Base-by-base conservation (phyloP, 2,329 filamentous ascomycete species). In the Ophiocordyceps sinensis region DNA sequence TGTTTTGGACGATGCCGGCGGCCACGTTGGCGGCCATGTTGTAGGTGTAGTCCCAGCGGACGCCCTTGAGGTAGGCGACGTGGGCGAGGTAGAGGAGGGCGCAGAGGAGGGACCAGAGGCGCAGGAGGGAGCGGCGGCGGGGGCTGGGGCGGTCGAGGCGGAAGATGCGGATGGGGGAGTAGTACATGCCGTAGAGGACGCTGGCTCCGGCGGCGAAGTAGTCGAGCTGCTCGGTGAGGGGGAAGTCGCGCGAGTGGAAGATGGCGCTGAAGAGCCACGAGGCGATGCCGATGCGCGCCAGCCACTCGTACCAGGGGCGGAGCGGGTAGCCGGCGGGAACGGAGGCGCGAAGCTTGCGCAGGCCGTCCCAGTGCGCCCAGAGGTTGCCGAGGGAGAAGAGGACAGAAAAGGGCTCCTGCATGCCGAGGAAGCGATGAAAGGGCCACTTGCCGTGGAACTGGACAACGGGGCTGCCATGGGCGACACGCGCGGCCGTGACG, bases 371-470 rank as follows among this genome's bases (percentile, higher is more conserved):
- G 66, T 98, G 91, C 13, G 88, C 89, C 50, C 81, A 73, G 54
- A 91, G 81, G 70, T 98, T 98, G 55, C 93, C 75, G 40, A 94
- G 70, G 49, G 85, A 94, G 71, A 95, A 98, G 55, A 95, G 68
- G 50, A 96, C 89, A 39, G 81, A 87, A 60, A 88, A 86, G 44
- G 89, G 87, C 66, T 98, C 91, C 65, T 98, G 91, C 68, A 94
- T 82, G 59, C 91, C 91, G 41, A 93, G 64, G 55, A 95, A 73
- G 49, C 91, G 84, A 60, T 80, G 71, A 65, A 98, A 98, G 32
- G 91, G 91, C 91, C 91, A 98, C 73, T 98, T 98, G 28, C 91
- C 91, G 66, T 98, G 87, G 69, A 88, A 98, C 65, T 98, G 91
- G 43, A 89, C 80, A 39, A 95, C 63, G 11, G 79, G 73, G 28